Evolutionary conservation across 768 basidiomycete species (phyloP).

Genomic region (Boletus edulis): DNA sequence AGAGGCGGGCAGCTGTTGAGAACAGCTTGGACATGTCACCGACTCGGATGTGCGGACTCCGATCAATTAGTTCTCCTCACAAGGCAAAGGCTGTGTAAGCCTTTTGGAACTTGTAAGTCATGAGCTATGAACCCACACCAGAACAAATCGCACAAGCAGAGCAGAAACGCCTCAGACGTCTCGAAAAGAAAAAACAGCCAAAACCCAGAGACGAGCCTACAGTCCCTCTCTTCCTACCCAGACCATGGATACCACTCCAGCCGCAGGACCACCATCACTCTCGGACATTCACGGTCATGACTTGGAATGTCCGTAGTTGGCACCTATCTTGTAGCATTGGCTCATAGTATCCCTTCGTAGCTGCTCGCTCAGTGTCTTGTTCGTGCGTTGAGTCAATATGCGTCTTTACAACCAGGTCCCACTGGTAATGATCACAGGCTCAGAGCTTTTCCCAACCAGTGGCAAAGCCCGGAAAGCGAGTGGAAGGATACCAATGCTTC

Average conservation of each 20-base stretch:
- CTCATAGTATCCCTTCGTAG: conserved; percentile 35
- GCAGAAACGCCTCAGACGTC: conserved; percentile 40
- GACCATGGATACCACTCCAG: conserved; percentile 36
- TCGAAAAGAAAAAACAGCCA: conserved; percentile 39
- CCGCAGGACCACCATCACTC: background rate
- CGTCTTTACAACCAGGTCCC: background rate
- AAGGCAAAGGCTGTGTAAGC: no score
- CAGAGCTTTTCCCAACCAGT: conserved; percentile 81
- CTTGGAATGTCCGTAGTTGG: conserved; percentile 73
- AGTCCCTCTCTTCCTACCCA: conserved; percentile 15
- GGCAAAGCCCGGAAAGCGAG: conserved; percentile 71
- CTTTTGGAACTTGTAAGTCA: background rate
- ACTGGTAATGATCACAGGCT: conserved; percentile 42
- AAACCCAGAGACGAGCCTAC: background rate
- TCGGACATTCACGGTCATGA: conserved; percentile 54
- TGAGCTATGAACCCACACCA: conserved; percentile 39
- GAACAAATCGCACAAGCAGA: conserved; percentile 58
- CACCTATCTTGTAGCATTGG: background rate
- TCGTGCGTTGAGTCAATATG: conserved; percentile 48
- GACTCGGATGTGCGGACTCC: background rate
- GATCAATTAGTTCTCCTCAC: background rate
- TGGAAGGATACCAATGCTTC: conserved; percentile 74
- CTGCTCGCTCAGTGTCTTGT: conserved; percentile 77
- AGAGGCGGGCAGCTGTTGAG: conserved; percentile 17
- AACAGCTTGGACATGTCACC: conserved; percentile 29